Conservation (phyloP, 179 eudicot species). For the Drosera spatulata region DNA sequence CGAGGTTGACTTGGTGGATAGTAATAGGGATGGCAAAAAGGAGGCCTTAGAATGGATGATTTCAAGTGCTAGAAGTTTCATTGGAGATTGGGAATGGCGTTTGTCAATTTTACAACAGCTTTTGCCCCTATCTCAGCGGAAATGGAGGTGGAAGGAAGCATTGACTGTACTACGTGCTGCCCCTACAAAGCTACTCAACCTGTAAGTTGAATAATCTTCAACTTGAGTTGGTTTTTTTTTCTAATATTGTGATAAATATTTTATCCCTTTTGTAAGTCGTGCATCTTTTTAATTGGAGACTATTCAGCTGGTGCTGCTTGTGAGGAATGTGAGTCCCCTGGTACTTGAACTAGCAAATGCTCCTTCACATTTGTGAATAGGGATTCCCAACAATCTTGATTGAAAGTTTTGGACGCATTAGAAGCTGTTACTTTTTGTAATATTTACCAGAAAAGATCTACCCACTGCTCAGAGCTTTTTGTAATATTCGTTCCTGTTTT, state of each 20-base stretch:
- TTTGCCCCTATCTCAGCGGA: constrained; percentile 72
- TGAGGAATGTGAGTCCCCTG: too few relatives aligned
- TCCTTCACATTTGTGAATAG: too few relatives aligned
- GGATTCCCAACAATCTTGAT: too few relatives aligned
- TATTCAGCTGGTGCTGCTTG: too few relatives aligned
- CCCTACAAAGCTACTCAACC: constrained; percentile 87
- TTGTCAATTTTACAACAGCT: constrained; percentile 80
- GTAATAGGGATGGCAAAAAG: constrained; percentile 40
- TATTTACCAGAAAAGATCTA: too few relatives aligned
- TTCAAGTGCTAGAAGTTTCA: constrained; percentile 47
- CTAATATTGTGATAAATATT: neutral
- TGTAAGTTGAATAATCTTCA: constrained; percentile 40
- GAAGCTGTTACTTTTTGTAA: too few relatives aligned
- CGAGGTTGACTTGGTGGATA: constrained; percentile 30
- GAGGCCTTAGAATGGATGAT: constrained; percentile 86
- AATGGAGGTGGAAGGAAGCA: constrained; percentile 97
- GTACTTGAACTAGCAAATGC: too few relatives aligned
- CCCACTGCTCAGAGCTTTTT: too few relatives aligned
- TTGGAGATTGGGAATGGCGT: constrained; percentile 99
- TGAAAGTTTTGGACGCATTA: too few relatives aligned
- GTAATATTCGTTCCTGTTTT: too few relatives aligned
- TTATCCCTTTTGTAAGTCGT: too few relatives aligned
- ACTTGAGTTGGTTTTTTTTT: neutral
- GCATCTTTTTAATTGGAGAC: too few relatives aligned
- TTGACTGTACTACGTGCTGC: constrained; percentile 90